Base-by-base conservation (phyloP, 2,329 filamentous ascomycete genomes). In the Cryphonectria radicalis region DNA sequence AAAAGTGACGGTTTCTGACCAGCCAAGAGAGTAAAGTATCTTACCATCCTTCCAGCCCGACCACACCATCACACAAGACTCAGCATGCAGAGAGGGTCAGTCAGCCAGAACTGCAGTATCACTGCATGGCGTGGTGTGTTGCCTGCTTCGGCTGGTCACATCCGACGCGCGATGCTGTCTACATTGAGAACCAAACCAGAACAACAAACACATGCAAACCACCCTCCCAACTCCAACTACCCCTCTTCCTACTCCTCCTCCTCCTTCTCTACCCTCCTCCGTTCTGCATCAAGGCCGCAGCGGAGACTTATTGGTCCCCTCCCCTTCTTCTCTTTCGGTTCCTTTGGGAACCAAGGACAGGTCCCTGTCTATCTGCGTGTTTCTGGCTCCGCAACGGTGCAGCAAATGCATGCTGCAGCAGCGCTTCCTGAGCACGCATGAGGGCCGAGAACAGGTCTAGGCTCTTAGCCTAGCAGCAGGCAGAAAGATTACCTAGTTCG, bases 61-160 rank as follows among this genome's bases (percentile, higher is more conserved):
- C 35, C 57, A 62, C 32, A 62, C 57, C 25, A 57, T 57, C 53
- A 57, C 53, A 25, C 25, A 25, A 28, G 13, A 13, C 13, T 57
- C 53, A 57, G 13, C 25, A 57, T 32, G 13, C 59, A 62, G 32
- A 40, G 59, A 40, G 37, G 14, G 37, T 19, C 17, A 22, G 13
- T 19, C 17, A 37, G 13, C 25, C 4, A 57, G 8, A 25, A 46
- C 17, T 46, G 25, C 53, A 57, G 53, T 14, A 28, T n/a, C 46
- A 10, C n/a, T 17, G 37, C 37, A 40, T 40, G 37, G 37, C 37
- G 32, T 46, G 19, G 55, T 28, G 55, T 59, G 42, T 32, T 35
- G 13, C n/a, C 63, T 50, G 63, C 63, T 43, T 50, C 28, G 64
- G 43, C n/a, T 55, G 46, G 64, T 66, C 40, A 37, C 64, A 66